Percentiles rank a stretch among this genome's conserved stretches.
Evolutionary conservation across 257 asterid genomes (phyloP).

Genomic region (Solanum pinnatisectum): DNA sequence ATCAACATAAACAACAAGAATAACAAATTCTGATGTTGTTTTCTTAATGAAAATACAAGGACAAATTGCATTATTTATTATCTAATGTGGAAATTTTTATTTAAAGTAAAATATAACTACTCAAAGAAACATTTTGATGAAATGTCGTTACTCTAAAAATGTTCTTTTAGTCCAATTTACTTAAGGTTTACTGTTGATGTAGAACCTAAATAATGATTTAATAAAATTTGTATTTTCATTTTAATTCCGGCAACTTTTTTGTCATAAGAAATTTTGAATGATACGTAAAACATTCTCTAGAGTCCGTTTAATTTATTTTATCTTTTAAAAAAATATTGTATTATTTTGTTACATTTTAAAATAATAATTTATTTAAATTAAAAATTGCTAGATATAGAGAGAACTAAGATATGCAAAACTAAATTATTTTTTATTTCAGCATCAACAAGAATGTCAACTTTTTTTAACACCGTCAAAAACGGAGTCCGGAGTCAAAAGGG

Average conservation of each 20-base stretch:
- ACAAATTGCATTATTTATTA: too few relatives aligned
- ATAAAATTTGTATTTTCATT: too few relatives aligned
- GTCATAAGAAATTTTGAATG: background rate
- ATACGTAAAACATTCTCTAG: background rate
- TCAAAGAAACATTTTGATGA: background rate
- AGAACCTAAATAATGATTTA: too few relatives aligned
- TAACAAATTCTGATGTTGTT: too few relatives aligned
- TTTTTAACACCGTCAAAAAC: background rate
- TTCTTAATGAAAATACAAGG: too few relatives aligned
- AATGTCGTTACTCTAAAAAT: background rate
- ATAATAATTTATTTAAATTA: too few relatives aligned
- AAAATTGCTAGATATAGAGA: too few relatives aligned
- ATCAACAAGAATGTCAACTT: background rate
- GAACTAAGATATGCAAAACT: background rate
- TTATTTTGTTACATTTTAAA: too few relatives aligned
- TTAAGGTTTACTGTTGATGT: background rate
- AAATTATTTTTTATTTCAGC: background rate
- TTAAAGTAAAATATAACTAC: background rate
- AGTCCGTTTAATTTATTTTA: background rate
- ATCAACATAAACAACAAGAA: too few relatives aligned
- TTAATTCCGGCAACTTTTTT: background rate
- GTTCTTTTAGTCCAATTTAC: background rate
- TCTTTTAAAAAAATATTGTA: too few relatives aligned
- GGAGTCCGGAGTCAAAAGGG: too few relatives aligned
- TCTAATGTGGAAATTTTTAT: too few relatives aligned